Evolutionary conservation across 345 rosid genomes (phyloP), one percentile per base, ranked within the genome.

Genomic region (Hevea brasiliensis): DNA sequence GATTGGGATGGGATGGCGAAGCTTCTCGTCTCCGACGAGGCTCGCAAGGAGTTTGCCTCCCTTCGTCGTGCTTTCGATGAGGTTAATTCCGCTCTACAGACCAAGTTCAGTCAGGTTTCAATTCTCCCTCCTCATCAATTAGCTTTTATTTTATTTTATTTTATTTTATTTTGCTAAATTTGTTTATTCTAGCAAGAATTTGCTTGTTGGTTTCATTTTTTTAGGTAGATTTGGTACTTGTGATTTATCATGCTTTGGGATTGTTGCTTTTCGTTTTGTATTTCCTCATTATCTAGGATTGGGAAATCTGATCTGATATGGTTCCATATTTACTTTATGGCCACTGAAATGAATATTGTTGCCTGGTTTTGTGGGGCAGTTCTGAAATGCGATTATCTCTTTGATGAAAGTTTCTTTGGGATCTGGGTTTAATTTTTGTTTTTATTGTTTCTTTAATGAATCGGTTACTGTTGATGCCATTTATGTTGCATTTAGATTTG

Each of bases 1-100:
- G 96, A 92, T 74, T 95, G 98, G 99, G 96, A 92, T 0, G 97
- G 94, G 53, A 92, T 95, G 97, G 89, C 96, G 8, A 93, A 91
- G 87, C 86, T 92, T 65, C 69, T 95, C 11, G 98, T 91, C 79
- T 83, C 97, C 81, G 94, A 90, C 44, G 96, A 88, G 81, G 98
- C 99, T 66, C 97, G 94, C 75, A 89, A 87, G 83, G 99, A 95
- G 87, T 95, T 92, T 85, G 80, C 89, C 82, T 79, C 76, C 9
- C 99, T 95, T 68, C 97, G 97, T 61, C 97, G 97, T 76, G 85
- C 97, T 65, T 95, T 92, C 84, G 92, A 93, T 73, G 99, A 95
- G 58, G 99, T 95, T 51, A 95, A 92, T 87, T 60, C 86, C 53
- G 83, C 88, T 75, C 97, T 95, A 73, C 88, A 90, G 82, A 89